Conservation (phyloP, 169 alveolate genomes). For the Eimeria tenella region DNA sequence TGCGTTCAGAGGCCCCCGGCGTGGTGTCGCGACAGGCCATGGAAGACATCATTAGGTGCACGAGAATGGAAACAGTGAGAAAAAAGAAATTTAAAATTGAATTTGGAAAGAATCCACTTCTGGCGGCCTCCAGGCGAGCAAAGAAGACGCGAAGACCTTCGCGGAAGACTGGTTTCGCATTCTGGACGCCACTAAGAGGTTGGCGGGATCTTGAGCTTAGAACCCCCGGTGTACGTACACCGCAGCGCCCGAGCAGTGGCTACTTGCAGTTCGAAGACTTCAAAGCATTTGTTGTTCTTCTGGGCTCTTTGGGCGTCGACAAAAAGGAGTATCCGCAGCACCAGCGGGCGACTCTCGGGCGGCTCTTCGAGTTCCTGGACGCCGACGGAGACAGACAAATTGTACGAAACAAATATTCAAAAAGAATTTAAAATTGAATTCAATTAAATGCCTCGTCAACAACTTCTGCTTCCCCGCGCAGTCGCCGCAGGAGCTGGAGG, state of each 20-base stretch:
- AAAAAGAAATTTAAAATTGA: not conserved
- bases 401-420: not conserved
- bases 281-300: slow-evolving; percentile 60
- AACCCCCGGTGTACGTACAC: not conserved
- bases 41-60: slow-evolving; percentile 51
- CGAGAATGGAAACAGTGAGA: slow-evolving; percentile 51
- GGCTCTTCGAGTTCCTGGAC: slow-evolving; percentile 48
- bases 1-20: slow-evolving; percentile 59
- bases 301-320: slow-evolving; percentile 52
- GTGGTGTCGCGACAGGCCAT: slow-evolving; percentile 63
- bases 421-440: no score
- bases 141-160: slow-evolving; percentile 57
- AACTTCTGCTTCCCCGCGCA: not conserved
- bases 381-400: slow-evolving; percentile 62
- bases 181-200: slow-evolving; percentile 53
- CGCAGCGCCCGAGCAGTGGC: slow-evolving; percentile 39
- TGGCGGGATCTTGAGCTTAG: not conserved
- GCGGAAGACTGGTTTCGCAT: slow-evolving; percentile 69
- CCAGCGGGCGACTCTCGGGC: slow-evolving; percentile 4
- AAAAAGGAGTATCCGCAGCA: slow-evolving; percentile 31
- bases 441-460: no score
- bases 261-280: slow-evolving; percentile 66
- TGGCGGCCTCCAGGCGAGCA: not conserved
- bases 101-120: not conserved
- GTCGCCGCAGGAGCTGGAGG: slow-evolving; percentile 32